phyloP scores from a whole-genome alignment of 805 yeast genomes.

The Lipomyces sp. region DNA sequence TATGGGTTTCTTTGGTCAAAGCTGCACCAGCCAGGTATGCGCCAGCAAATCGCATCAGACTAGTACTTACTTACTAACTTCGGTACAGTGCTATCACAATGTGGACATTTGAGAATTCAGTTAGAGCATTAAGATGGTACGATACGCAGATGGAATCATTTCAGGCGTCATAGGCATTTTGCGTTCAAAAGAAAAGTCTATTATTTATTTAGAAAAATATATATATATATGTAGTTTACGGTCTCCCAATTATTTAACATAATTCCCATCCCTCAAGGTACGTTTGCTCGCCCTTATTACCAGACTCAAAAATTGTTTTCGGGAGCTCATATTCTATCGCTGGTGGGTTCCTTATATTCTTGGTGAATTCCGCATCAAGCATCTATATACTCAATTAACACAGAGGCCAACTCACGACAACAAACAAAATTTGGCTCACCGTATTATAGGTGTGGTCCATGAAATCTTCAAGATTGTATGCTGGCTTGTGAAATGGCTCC shows the following conservation, averaged over 20 bases:
- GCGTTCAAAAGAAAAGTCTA: neutral
- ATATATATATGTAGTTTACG: neutral
- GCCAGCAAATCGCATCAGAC: neutral
- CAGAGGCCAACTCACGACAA: conserved; percentile 60
- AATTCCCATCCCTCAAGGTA: conserved; percentile 38
- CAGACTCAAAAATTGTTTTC: conserved; percentile 39
- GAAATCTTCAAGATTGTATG: conserved; percentile 91
- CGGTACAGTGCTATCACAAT: conserved; percentile 59
- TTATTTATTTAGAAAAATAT: neutral
- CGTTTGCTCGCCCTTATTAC: conserved; percentile 45
- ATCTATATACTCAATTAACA: conserved; percentile 42
- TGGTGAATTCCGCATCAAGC: conserved; percentile 55
- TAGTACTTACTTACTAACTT: neutral
- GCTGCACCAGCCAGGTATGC: conserved; percentile 63
- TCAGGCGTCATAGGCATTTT: conserved; percentile 9
- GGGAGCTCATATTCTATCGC: conserved; percentile 73
- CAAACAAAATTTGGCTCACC: conserved; percentile 48
- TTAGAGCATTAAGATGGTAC: conserved; percentile 39
- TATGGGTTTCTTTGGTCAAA: conserved; percentile 69
- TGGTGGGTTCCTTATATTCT: conserved; percentile 51
- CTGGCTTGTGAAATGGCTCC: conserved; percentile 87
- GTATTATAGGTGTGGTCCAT: conserved; percentile 84
- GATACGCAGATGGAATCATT: conserved; percentile 11
- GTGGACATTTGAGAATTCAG: conserved; percentile 61
- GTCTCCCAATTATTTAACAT: neutral